Evolutionary conservation across 2,329 filamentous ascomycete genomes (phyloP).

Genomic region (Microdochium trichocladiopsis): DNA sequence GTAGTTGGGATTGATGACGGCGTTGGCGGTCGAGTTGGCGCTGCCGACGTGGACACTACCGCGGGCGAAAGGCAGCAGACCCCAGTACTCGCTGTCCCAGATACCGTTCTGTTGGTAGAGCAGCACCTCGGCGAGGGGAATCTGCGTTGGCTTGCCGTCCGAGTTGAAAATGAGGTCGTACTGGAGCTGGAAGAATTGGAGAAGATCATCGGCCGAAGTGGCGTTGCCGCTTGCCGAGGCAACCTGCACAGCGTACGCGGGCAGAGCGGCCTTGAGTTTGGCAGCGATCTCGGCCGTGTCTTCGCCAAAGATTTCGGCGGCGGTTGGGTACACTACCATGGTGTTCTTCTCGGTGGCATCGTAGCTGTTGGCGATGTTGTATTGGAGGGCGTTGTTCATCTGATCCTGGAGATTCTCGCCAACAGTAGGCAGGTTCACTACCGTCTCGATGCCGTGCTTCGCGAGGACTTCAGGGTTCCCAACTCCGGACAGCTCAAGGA

Average conservation of each 20-base stretch:
- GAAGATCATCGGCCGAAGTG: constrained; percentile 22
- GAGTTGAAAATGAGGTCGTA: constrained; percentile 39
- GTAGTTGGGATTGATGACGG: constrained; percentile 28
- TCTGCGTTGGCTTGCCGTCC: too few relatives aligned
- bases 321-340: constrained; percentile 17
- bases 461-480: constrained; percentile 33
- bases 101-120: constrained; percentile 21
- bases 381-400: constrained; percentile 22
- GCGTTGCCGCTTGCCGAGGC: constrained; percentile 15
- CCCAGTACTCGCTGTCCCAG: constrained; percentile 28
- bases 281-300: constrained; percentile 20
- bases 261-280: constrained; percentile 14
- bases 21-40: constrained; percentile 16
- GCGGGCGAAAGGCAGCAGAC: constrained; percentile 28
- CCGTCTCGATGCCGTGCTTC: constrained; percentile 31
- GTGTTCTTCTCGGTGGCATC: constrained; percentile 9
- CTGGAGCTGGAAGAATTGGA: constrained; percentile 34
- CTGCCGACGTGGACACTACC: constrained; percentile 29
- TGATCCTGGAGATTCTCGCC: constrained; percentile 48
- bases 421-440: constrained; percentile 39
- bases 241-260: constrained; percentile 21
- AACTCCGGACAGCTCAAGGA: constrained; percentile 46
- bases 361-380: constrained; percentile 4
- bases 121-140: constrained; percentile 40
- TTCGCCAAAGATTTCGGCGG: constrained; percentile 16